Conservation (phyloP, 768 basidiomycete species). For the Boletus reticulatus region DNA sequence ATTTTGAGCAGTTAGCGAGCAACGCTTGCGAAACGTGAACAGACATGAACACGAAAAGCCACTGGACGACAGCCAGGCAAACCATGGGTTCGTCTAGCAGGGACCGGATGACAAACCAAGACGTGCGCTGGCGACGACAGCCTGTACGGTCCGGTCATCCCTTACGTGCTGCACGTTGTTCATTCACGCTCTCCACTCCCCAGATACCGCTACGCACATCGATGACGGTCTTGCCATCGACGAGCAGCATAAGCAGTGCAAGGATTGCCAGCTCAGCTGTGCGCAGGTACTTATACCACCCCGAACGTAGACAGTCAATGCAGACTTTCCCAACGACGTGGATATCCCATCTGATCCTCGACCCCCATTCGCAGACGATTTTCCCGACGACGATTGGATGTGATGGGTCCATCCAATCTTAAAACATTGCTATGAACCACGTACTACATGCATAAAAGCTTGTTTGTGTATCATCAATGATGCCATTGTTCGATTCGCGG, state of each 20-base stretch:
- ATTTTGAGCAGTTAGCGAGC: constrained; percentile 24
- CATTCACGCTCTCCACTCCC: not conserved
- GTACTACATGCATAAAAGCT: too few relatives aligned
- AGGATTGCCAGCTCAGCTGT: constrained; percentile 8
- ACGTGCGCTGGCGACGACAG: constrained; percentile 55
- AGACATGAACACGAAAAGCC: constrained; percentile 9
- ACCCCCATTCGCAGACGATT: constrained; percentile 20
- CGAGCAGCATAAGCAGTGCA: constrained; percentile 36
- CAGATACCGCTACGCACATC: constrained; percentile 40
- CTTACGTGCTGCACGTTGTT: not conserved
- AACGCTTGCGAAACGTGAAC: constrained; percentile 36
- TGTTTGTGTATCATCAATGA: too few relatives aligned
- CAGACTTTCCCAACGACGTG: constrained; percentile 6
- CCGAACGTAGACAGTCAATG: not conserved
- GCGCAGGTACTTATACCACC: constrained; percentile 13
- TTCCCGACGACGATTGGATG: constrained; percentile 28
- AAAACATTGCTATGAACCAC: too few relatives aligned
- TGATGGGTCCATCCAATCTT: too few relatives aligned
- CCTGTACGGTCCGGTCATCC: constrained; percentile 36
- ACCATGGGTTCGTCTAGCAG: constrained; percentile 33
- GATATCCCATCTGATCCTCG: constrained; percentile 4
- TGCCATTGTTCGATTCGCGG: too few relatives aligned
- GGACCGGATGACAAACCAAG: constrained; percentile 22
- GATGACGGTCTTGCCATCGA: constrained; percentile 46
- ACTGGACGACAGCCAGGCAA: constrained; percentile 43